Evolutionary conservation across 1,284 basidiomycete genomes (phyloP), one percentile per base, ranked within the genome.

Genomic region (Phellinidium pouzarii): DNA sequence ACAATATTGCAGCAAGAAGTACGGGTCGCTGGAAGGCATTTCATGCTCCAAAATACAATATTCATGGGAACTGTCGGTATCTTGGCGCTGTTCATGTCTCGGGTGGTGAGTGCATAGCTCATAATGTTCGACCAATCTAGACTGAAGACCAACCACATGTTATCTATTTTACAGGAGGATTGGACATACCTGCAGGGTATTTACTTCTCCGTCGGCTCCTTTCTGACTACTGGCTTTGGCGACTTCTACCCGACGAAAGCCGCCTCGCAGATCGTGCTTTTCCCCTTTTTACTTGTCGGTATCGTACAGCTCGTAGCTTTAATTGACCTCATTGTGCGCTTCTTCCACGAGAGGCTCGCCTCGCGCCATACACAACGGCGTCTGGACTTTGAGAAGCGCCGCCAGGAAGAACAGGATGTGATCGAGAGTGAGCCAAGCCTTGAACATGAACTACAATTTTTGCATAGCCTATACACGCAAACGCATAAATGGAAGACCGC

Each of bases 171-270:
- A 27, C 25, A 60, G 59, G 60, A 61, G 50, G 4, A 55, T 6
- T 61, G 60, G 60, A 56, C 60, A 4, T 61, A 60, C 41, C n/a
- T 60, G 2, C 58, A 60, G 31, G 82, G 78, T 1, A 67, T 87
- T 29, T 87, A 84, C 62, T 87, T 87, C 62, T 80, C 82, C 3
- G 71, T 87, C 23, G 80, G 82, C 4, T 77, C 83, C 3, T 81
- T 88, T 48, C 79, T 86, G 63, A 85, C 84, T 1, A 80, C 91
- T 34, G 89, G 89, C 0, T 90, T 91, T 61, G 90, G 90, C 8
- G 89, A 92, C 62, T 82, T 91, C 43, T 65, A 71, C 3, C 84
- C 87, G 0, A 52, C 52, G 4, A 69, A 68, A 0, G 66, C 75
- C 1, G 72, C 71, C 1, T 70, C 77, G 3, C 77, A 78, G 14